Evolutionary conservation across 441 rosid genomes (phyloP), one percentile per base, ranked within the genome.

Genomic region (Aquilaria agallochum): DNA sequence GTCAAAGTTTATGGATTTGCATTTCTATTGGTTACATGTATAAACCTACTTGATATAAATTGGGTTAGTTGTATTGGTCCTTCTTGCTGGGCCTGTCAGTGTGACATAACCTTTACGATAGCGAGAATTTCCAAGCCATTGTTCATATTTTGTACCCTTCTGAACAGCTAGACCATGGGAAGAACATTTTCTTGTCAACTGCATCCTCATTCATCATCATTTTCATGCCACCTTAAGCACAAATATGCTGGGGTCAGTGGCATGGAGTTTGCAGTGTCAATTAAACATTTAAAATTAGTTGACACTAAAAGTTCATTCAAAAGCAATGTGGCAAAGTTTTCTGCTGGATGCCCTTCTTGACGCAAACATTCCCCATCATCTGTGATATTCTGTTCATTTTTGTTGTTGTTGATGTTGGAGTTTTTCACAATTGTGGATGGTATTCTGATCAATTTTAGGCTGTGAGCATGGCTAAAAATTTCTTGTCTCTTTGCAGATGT

Each of bases 401-500:
- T 47, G 11, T 47, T 47, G 1, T 13, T 47, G 9, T 47, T 40
- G 45, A 8, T 40, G 7, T 40, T 40, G 45, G 9, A 40, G 45
- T 8, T 9, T 47, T 8, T 8, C 11, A 47, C 9, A 47, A 47
- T 47, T 47, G 13, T 47, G 13, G 50, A 47, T 47, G 31, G 45
- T 62, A 12, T 30, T 56, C 45, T 40, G 45, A 40, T 40, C 45
- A 7, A 10, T 40, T 40, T 6, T 1, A 12, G 2, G 56, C 53
- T 40, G 42, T 10, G 44, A 49, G 45, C 9, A 60, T 56, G n/a
- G 8, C 4, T 31, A 50, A n/a, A 50, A 14, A 20, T 10, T 40
- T 65, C 53, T 56, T 62, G 52, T 70, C 27, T 20, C 31, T 61
- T 20, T 62, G 81, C 81, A 86, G 89, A 82, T 86, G 92, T 67